Evolutionary conservation across 2,329 filamentous ascomycete genomes (phyloP), one percentile per base, ranked within the genome.

Genomic region (Madurella mycetomatis): DNA sequence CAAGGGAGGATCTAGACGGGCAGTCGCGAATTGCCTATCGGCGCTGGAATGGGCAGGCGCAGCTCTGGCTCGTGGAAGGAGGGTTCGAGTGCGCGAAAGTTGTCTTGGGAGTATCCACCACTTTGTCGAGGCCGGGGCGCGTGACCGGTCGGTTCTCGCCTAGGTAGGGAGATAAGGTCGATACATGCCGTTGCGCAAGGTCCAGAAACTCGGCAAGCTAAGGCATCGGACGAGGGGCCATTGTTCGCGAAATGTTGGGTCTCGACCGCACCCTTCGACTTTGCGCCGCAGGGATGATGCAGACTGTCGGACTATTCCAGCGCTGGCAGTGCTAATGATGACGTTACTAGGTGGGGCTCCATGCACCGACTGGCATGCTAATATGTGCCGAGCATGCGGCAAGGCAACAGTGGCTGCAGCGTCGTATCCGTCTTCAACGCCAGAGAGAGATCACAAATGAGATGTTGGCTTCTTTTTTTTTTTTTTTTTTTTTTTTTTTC

Each of bases 331-430:
- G 39, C 43, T 12, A 31, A n/a, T 45, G 31, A 55, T 55, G 53
- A 55, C 53, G 53, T 55, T 51, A 32, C 39, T 37, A 51, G 44
- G 53, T 51, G 53, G 53, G 52, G 25, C 25, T 25, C 25, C 25
- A 25, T 7, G 25, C 25, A 25, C 4, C 7, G 25, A 7, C 25
- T 25, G 25, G 52, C 2, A 31, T 30, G 32, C 32, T 37, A 30
- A 45, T 47, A 47, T 43, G 15, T 32, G 53, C 53, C 53, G 50
- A 54, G 53, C 51, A 18, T 25, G 25, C 25, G 25, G 25, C 25
- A 25, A 25, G 4, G 25, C 25, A 25, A 7, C 25, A 25, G 25
- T 4, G 7, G 25, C 25, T 25, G 3, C 25, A 25, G 25, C 25
- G 25, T 25, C 25, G 25, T 25, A 25, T 25, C 25, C 25, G n/a